phyloP scores from a whole-genome alignment of 1,284 basidiomycete species.

The Meripilus lineatus region DNA sequence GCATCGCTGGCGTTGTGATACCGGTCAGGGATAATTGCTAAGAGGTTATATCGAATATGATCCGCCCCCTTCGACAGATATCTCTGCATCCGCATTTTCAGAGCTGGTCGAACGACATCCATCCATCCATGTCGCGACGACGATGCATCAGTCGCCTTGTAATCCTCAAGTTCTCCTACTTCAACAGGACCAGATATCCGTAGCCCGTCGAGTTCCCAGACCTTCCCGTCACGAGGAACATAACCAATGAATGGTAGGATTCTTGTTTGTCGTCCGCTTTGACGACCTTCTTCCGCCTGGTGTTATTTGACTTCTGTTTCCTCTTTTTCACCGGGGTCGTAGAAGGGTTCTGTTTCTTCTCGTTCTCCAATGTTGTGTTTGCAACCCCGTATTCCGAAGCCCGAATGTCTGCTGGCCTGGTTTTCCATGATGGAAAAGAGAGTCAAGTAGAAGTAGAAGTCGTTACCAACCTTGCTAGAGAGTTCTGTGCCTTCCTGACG shows the following conservation, averaged over 20 bases:
- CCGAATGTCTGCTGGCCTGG: slow-evolving; percentile 47
- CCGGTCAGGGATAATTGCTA: slow-evolving; percentile 51
- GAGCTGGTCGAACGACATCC: slow-evolving; percentile 52
- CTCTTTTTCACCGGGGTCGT: slow-evolving; percentile 36
- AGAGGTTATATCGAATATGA: slow-evolving; percentile 52
- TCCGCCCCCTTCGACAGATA: slow-evolving; percentile 40
- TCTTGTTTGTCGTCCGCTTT: slow-evolving; percentile 35
- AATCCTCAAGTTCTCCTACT: slow-evolving; percentile 40
- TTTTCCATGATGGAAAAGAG: too few species aligned
- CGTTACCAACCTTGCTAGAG: slow-evolving; percentile 44
- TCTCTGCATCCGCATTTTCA: slow-evolving; percentile 56
- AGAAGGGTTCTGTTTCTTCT: slow-evolving; percentile 23
- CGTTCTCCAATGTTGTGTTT: slow-evolving; percentile 34
- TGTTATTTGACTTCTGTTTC: slow-evolving; percentile 24
- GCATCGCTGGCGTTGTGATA: slow-evolving; percentile 47
- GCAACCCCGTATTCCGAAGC: slow-evolving; percentile 43
- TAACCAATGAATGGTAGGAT: slow-evolving; percentile 59
- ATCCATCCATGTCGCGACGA: slow-evolving; percentile 38
- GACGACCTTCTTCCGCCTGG: slow-evolving; percentile 20
- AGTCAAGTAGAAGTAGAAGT: slow-evolving; percentile 1
- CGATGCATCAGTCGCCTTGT: neutral
- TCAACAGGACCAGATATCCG: slow-evolving; percentile 44
- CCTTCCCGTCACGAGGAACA: slow-evolving; percentile 53
- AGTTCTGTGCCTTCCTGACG: slow-evolving; percentile 52
- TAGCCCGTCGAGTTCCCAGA: slow-evolving; percentile 53